A percentile compares a stretch with the other conserved stretches of the same genome.
Evolutionary conservation across 768 basidiomycete species (phyloP).

Genomic region (Astraeus odoratus): DNA sequence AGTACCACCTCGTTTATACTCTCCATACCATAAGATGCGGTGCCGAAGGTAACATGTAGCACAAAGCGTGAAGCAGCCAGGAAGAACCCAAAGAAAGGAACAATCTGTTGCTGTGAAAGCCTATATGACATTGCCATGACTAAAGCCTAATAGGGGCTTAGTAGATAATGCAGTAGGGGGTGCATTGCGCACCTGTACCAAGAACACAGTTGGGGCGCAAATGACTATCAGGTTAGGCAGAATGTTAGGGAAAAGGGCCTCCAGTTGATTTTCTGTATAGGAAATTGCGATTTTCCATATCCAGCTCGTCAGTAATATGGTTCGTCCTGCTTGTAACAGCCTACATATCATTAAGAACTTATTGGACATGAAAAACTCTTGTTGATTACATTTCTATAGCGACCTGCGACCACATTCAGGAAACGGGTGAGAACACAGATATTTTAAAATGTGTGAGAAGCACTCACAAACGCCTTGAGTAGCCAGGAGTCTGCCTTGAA

Average conservation of each 20-base stretch:
- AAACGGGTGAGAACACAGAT: background rate
- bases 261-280: background rate
- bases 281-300: background rate
- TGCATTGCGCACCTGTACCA: background rate
- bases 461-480: constrained; percentile 4
- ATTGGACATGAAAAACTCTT: too few relatives aligned
- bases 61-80: background rate
- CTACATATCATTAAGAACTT: background rate
- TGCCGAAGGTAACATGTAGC: background rate
- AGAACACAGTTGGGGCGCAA: background rate
- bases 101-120: background rate
- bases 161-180: too few relatives aligned
- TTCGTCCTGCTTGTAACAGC: background rate
- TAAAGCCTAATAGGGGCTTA: too few relatives aligned
- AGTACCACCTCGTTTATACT: background rate
- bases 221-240: background rate
- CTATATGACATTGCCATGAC: too few relatives aligned
- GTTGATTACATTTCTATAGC: too few relatives aligned
- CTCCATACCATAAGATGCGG: background rate
- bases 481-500: constrained; percentile 6
- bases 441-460: background rate
- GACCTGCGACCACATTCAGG: too few relatives aligned
- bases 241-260: background rate
- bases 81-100: too few relatives aligned
- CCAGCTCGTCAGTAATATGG: background rate